Conservation (phyloP, 2,329 filamentous ascomycete species). For the Coleophoma eucalyptorum region DNA sequence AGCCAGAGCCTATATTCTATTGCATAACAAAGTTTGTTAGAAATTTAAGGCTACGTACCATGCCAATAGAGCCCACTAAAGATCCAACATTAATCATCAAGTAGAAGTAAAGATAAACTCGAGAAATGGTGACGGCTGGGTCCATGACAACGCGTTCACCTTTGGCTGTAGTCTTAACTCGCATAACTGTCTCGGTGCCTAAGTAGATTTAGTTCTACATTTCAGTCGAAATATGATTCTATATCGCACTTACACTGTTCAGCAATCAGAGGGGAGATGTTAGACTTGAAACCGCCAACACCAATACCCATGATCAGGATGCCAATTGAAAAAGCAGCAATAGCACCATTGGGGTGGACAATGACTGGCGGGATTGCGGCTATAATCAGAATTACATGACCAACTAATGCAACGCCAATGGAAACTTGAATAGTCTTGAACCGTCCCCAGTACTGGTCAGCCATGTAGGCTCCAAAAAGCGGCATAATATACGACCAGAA, state of each 20-base stretch:
- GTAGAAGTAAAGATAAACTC: constrained; percentile 40
- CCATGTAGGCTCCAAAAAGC: constrained; percentile 50
- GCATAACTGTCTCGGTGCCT: background rate
- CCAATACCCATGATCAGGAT: constrained; percentile 41
- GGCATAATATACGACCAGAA: constrained; percentile 37
- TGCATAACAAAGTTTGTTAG: no score
- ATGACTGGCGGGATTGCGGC: constrained; percentile 47
- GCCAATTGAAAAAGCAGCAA: constrained; percentile 47
- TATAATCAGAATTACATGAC: constrained; percentile 49
- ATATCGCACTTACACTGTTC: constrained; percentile 25
- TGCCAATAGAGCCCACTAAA: constrained; percentile 34
- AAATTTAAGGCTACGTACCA: no score
- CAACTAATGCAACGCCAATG: constrained; percentile 40
- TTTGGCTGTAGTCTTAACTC: constrained; percentile 18
- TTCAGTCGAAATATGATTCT: constrained; percentile 2
- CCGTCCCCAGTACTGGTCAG: constrained; percentile 53
- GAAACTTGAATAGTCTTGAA: constrained; percentile 57
- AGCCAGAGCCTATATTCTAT: no score
- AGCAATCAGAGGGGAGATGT: constrained; percentile 29
- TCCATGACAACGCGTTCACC: constrained; percentile 29
- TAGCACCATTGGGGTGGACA: constrained; percentile 32
- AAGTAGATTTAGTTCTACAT: background rate
- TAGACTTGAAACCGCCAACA: constrained; percentile 40
- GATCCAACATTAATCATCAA: constrained; percentile 51
- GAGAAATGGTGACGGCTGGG: constrained; percentile 26